Base-by-base conservation (phyloP, 345 rosid species). In the Passiflora organensis region DNA sequence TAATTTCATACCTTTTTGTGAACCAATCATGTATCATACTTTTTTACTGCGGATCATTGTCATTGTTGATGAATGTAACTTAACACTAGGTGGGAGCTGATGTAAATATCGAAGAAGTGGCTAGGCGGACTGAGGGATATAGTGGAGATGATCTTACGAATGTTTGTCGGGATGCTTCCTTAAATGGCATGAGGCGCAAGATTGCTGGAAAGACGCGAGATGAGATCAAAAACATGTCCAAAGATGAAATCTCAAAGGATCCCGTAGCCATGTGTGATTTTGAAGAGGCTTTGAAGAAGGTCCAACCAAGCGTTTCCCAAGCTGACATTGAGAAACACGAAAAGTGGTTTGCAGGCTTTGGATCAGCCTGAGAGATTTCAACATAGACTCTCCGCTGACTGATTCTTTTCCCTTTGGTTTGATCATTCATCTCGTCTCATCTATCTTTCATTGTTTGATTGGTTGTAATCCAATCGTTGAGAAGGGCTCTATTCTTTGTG, bases 111-210 rank as follows among this genome's bases (percentile, higher is more conserved):
- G 97, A 94, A 56, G 95, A 85, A 18, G 99, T 89, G 70, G 91
- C 99, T 55, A 78, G 82, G 47, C 76, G 83, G 67, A 85, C 97
- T n/a, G 93, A 89, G 2, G 97, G 99, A 60, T 89, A 94, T 72
- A 94, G 99, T 78, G 97, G 99, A 69, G 99, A 94, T 43, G 99
- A 94, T 79, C 93, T 94, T 57, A 89, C 99, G 2, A 94, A 89
- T 42, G 95, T 93, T 56, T 93, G 99, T 44, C 82, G 99, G 13
- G 99, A 93, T 58, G 99, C 99, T 48, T 93, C 99, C 38, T 76
- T 94, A 79, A 89, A 94, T 50, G 97, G 99, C 42, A 94, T 94
- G 99, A 87, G 99, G 76, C 96, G 97, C 41, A 94, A 94, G 73
- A 94, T 94, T 70, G 97, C 97, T 0, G 99, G 99, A 34, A 89